Conservation (phyloP, 257 asterid species). For the Solanum rostratum region DNA sequence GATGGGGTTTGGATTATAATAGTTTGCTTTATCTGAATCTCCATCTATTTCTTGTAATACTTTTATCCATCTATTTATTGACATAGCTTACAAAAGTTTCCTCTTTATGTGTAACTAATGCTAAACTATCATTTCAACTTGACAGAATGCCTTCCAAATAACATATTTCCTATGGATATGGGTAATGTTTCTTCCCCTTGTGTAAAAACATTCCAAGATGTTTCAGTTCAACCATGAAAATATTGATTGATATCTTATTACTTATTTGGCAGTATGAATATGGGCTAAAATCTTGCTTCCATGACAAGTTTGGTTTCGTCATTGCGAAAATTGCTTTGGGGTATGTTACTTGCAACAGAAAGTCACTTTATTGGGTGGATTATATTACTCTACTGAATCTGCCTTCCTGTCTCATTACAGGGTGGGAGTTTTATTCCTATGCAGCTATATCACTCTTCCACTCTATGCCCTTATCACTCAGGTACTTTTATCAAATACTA, state of each 20-base stretch:
- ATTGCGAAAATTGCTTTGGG: slow-evolving; percentile 55
- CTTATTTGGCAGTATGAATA: slow-evolving; percentile 43
- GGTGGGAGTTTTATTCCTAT: slow-evolving; percentile 49
- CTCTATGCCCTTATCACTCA: slow-evolving; percentile 78
- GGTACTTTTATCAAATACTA: neutral
- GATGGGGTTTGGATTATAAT: neutral
- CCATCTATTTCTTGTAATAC: neutral
- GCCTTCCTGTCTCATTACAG: slow-evolving; percentile 19
- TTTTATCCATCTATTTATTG: neutral
- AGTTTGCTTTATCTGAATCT: neutral
- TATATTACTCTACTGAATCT: neutral
- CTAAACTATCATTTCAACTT: neutral
- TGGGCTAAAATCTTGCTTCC: slow-evolving; percentile 63
- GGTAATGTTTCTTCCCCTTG: slow-evolving; percentile 3
- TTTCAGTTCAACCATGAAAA: neutral
- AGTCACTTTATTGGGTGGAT: neutral
- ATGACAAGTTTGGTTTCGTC: slow-evolving; percentile 34
- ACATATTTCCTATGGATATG: slow-evolving; percentile 22
- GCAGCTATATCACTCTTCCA: slow-evolving; percentile 93
- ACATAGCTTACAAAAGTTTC: neutral
- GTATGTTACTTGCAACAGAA: slow-evolving; percentile 21
- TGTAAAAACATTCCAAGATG: neutral
- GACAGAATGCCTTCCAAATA: slow-evolving; percentile 23
- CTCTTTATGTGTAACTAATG: neutral
- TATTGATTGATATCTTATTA: neutral